phyloP scores from a whole-genome alignment of 768 basidiomycete genomes.

The Boletus fagicola region DNA sequence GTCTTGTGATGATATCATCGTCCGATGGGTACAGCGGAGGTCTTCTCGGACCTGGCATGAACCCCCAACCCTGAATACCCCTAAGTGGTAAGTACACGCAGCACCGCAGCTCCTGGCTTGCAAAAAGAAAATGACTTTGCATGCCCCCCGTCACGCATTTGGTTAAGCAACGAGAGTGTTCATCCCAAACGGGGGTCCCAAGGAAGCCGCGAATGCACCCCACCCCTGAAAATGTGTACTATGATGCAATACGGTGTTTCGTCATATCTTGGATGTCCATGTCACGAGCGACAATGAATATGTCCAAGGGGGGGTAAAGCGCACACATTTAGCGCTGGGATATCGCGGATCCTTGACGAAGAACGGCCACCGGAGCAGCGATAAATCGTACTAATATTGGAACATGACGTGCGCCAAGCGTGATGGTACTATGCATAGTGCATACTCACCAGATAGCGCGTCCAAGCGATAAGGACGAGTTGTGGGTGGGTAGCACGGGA shows the following conservation, averaged over 20 bases:
- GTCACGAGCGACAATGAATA: constrained; percentile 1
- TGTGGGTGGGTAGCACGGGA: not conserved
- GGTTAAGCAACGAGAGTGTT: not conserved
- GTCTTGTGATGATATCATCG: constrained; percentile 11
- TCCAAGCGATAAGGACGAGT: not conserved
- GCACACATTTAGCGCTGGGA: constrained; percentile 5
- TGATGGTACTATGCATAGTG: not conserved
- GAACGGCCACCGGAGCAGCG: not conserved
- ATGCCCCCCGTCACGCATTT: not conserved
- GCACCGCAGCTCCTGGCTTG: not conserved
- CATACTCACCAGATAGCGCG: not conserved
- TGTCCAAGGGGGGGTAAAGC: constrained; percentile 1
- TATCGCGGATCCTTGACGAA: constrained; percentile 11
- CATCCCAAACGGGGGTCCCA: not conserved
- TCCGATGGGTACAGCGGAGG: not conserved
- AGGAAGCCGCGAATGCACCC: not conserved
- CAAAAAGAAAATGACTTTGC: not conserved
- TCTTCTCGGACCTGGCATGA: not conserved
- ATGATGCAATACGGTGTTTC: not conserved
- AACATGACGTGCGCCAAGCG: constrained; percentile 6
- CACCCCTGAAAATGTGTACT: constrained; percentile 1
- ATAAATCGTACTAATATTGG: constrained; percentile 10
- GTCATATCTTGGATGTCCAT: not conserved
- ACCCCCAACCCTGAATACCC: constrained; percentile 14
- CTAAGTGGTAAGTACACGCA: not conserved